Base-by-base conservation (phyloP, 2,329 filamentous ascomycete genomes). In the Aspergillus felis region DNA sequence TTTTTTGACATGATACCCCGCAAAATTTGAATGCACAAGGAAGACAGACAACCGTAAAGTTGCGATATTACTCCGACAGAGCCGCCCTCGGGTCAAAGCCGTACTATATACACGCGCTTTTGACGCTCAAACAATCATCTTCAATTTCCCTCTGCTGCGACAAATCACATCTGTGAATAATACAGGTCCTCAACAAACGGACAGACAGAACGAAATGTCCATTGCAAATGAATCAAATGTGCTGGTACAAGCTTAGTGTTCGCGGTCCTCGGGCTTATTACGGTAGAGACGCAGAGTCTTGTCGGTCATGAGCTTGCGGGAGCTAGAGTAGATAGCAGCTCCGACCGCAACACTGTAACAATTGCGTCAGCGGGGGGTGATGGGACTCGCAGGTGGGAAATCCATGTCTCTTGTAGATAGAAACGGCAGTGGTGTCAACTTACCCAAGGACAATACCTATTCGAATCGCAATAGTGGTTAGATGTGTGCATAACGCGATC, bases 271-370 rank as follows among this genome's bases (percentile, higher is more conserved):
- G 55, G 73, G 75, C 74, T 81, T 82, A 78, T 91, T 87, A 73
- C 92, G 88, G 76, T 81, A 82, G 68, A 97, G 86, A 74, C 94
- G 91, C 70, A 99, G 89, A 70, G 89, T 95, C 85, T 93, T 93
- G 83, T 99, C 94, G 68, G 88, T 86, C 62, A 85, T 75, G 74
- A 99, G 85, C 82, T 97, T 97, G 75, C 88, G 87, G 74, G 77
- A 74, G 79, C 89, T 81, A 58, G 92, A 94, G 84, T 96, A 97
- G 74, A 81, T 76, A 69, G 90, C 94, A 68, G 91, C 91, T 73
- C 82, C 78, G 65, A 97, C 75, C 71, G 92, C 85, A 70, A 86
- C 78, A 67, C 83, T 85, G 67, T 51, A 58, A 58, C 49, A n/a
- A 58, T 51, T 44, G 27, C 50, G 61, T 70, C 59, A 71, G 67